Conservation (phyloP, 2,329 filamentous ascomycete species). For the Beauveria sp. region DNA sequence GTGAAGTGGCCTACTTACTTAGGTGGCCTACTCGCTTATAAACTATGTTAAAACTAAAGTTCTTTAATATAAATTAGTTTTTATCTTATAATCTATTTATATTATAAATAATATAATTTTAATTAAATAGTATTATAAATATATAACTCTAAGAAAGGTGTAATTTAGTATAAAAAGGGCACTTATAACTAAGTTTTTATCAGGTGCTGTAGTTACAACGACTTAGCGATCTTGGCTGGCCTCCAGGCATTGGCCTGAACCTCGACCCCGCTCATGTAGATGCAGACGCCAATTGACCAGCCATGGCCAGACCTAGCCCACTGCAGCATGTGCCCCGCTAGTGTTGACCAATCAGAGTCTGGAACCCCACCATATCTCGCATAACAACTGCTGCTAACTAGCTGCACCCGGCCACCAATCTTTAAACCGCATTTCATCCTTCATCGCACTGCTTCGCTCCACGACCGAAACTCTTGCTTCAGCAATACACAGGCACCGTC, state of each 20-base stretch:
- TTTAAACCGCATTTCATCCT: conserved; percentile 2
- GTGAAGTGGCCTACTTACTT: too few relatives aligned
- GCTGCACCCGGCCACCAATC: background rate
- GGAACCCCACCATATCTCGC: background rate
- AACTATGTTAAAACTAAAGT: too few relatives aligned
- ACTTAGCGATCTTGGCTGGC: too few relatives aligned
- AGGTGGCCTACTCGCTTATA: too few relatives aligned
- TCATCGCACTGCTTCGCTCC: conserved; percentile 1
- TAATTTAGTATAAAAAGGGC: too few relatives aligned
- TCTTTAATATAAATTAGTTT: too few relatives aligned
- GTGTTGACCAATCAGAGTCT: background rate
- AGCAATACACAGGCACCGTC: conserved; percentile 1
- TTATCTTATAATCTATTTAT: too few relatives aligned
- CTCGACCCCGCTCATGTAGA: background rate
- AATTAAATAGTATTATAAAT: too few relatives aligned
- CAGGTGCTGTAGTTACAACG: too few relatives aligned
- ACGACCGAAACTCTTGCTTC: background rate
- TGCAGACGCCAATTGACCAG: background rate
- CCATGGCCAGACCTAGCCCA: background rate
- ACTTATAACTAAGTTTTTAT: too few relatives aligned
- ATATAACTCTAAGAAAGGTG: too few relatives aligned
- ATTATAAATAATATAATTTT: too few relatives aligned
- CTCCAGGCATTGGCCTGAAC: conserved; percentile 2
- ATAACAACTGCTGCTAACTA: background rate
- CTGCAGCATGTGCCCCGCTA: background rate